Evolutionary conservation across 306 rosid species (phyloP).

Genomic region (Vicia sativa): DNA sequence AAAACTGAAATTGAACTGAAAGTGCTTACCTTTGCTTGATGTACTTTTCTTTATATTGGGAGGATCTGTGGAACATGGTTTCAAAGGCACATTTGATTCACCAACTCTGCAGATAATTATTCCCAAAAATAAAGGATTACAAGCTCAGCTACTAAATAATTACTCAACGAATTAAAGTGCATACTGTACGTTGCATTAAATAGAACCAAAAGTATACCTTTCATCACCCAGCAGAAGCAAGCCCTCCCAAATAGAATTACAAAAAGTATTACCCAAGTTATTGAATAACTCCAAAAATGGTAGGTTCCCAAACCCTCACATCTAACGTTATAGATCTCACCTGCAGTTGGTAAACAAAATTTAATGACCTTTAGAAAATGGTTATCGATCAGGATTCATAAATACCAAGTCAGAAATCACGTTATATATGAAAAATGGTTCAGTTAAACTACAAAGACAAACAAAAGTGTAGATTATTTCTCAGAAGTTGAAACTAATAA

Average conservation of each 20-base stretch:
- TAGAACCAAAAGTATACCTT: constrained; percentile 52
- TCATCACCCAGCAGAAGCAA: constrained; percentile 58
- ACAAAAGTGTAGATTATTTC: constrained; percentile 12
- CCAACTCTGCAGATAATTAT: constrained; percentile 56
- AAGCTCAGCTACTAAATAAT: constrained; percentile 15
- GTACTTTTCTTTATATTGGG: constrained; percentile 72
- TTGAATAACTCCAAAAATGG: constrained; percentile 74
- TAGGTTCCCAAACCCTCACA: constrained; percentile 93
- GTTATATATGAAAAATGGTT: constrained; percentile 13
- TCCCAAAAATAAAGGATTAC: constrained; percentile 23
- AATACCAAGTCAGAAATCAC: constrained; percentile 21
- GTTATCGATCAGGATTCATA: background rate
- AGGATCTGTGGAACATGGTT: constrained; percentile 68
- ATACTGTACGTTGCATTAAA: background rate
- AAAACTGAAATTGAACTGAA: constrained; percentile 20
- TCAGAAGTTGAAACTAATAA: constrained; percentile 14
- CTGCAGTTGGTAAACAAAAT: constrained; percentile 59
- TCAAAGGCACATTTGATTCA: constrained; percentile 51
- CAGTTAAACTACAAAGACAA: constrained; percentile 5
- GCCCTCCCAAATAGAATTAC: constrained; percentile 94
- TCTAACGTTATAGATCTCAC: constrained; percentile 91
- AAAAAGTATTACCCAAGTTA: constrained; percentile 84
- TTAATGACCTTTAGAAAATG: constrained; percentile 32
- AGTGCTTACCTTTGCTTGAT: constrained; percentile 83
- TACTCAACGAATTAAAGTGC: constrained; percentile 7